A percentile compares a stretch with the other conserved stretches of the same genome.
phyloP scores from a whole-genome alignment of 1,139 yeast genomes.

The Pichia sp. region DNA sequence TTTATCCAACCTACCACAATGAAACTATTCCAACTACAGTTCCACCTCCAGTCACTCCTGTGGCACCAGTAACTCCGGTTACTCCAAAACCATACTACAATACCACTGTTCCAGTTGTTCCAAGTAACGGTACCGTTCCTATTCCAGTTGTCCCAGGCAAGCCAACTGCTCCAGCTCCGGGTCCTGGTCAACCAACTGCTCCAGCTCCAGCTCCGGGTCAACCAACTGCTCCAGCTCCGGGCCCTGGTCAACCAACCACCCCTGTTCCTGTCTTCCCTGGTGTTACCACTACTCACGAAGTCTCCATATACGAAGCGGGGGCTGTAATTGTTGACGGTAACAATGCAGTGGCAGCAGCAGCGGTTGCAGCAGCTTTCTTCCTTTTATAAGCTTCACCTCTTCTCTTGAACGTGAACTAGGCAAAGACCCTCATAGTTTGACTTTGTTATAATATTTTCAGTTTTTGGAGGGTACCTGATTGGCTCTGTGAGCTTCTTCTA shows the following conservation, averaged over 20 bases:
- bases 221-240: background rate
- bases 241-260: background rate
- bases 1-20: background rate
- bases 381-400: constrained; percentile 2
- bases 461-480: too few species aligned
- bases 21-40: background rate
- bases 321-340: constrained; percentile 2
- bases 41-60: background rate
- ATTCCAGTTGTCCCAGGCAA: background rate
- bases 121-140: background rate
- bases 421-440: too few species aligned
- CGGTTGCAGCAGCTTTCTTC: constrained; percentile 6
- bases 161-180: constrained; percentile 1
- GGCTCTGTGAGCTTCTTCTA: too few species aligned
- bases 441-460: too few species aligned
- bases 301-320: constrained; percentile 4
- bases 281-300: background rate
- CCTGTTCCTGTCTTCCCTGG: background rate
- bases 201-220: background rate
- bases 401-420: too few species aligned
- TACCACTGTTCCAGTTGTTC: too few species aligned
- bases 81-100: too few species aligned
- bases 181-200: constrained; percentile 1
- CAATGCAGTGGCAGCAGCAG: constrained; percentile 1
- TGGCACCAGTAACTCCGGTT: background rate